Conservation (phyloP, 306 rosid species). For the Cotoneaster glaucophyllus region DNA sequence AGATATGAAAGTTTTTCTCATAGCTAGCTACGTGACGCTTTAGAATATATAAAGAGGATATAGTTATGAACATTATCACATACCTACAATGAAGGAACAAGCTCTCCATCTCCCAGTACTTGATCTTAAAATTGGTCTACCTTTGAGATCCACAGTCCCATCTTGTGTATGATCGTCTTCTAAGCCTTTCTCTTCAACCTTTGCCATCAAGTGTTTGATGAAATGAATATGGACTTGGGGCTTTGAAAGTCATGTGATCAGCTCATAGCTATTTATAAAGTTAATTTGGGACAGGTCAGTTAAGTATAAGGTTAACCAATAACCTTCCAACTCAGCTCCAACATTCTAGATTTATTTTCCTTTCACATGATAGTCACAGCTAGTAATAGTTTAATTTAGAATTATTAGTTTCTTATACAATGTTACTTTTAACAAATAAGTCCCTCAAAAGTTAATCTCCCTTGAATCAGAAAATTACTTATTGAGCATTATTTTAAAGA, state of each 20-base stretch:
- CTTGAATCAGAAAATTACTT: too few species aligned
- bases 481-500: too few species aligned
- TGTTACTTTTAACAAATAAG: too few species aligned
- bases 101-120: conserved; percentile 30
- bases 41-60: not conserved
- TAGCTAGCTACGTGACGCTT: not conserved
- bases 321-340: not conserved
- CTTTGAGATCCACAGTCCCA: conserved; percentile 26
- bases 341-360: not conserved
- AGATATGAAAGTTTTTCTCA: not conserved
- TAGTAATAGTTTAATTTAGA: too few species aligned
- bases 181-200: conserved; percentile 14
- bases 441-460: too few species aligned
- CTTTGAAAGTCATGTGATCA: not conserved
- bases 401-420: too few species aligned
- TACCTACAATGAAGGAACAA: conserved; percentile 31
- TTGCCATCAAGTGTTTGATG: not conserved
- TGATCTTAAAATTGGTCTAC: conserved; percentile 26
- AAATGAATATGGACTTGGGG: not conserved
- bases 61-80: not conserved
- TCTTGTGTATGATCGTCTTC: conserved; percentile 22
- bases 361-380: not conserved
- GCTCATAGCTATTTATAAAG: not conserved
- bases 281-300: not conserved
- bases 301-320: not conserved